A percentile compares a stretch with the other conserved stretches of the same genome.
Conservation (phyloP, 2,329 filamentous ascomycete genomes). For the Fusarium sp. region DNA sequence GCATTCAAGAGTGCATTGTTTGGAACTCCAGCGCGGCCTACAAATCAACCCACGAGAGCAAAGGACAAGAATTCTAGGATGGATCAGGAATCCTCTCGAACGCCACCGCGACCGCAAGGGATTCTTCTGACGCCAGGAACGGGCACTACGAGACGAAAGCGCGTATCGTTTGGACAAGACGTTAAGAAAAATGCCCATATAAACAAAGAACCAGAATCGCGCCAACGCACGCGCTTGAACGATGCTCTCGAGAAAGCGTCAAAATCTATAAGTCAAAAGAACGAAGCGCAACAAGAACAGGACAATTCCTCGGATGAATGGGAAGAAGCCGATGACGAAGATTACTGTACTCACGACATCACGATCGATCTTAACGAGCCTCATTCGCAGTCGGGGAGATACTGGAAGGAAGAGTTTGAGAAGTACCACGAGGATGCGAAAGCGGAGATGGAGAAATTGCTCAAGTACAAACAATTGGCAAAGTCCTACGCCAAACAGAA, state of each 20-base stretch:
- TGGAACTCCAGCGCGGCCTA: slow-evolving; percentile 63
- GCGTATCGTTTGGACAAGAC: slow-evolving; percentile 72
- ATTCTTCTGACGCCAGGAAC: slow-evolving; percentile 74
- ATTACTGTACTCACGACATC: slow-evolving; percentile 66
- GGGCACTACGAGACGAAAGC: slow-evolving; percentile 68
- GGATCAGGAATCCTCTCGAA: slow-evolving; percentile 52
- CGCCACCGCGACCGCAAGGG: slow-evolving; percentile 64
- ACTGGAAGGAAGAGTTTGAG: slow-evolving; percentile 83
- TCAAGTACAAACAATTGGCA: slow-evolving; percentile 82
- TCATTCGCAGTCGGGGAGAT: slow-evolving; percentile 78
- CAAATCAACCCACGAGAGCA: slow-evolving; percentile 47
- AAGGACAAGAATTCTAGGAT: slow-evolving; percentile 39
- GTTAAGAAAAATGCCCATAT: slow-evolving; percentile 57
- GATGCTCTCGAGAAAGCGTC: slow-evolving; percentile 57
- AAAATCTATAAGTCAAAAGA: slow-evolving; percentile 17
- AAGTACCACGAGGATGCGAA: slow-evolving; percentile 78
- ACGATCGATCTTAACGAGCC: slow-evolving; percentile 79
- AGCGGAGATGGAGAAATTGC: slow-evolving; percentile 79
- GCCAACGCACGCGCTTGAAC: slow-evolving; percentile 57
- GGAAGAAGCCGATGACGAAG: slow-evolving; percentile 61
- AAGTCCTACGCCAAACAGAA: slow-evolving; percentile 84
- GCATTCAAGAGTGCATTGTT: slow-evolving; percentile 73
- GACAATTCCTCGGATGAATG: slow-evolving; percentile 56
- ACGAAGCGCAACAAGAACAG: slow-evolving; percentile 15
- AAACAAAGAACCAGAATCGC: slow-evolving; percentile 41